Evolutionary conservation across 768 basidiomycete species (phyloP), one percentile per base, ranked within the genome.

Genomic region (Lactarius sp.): DNA sequence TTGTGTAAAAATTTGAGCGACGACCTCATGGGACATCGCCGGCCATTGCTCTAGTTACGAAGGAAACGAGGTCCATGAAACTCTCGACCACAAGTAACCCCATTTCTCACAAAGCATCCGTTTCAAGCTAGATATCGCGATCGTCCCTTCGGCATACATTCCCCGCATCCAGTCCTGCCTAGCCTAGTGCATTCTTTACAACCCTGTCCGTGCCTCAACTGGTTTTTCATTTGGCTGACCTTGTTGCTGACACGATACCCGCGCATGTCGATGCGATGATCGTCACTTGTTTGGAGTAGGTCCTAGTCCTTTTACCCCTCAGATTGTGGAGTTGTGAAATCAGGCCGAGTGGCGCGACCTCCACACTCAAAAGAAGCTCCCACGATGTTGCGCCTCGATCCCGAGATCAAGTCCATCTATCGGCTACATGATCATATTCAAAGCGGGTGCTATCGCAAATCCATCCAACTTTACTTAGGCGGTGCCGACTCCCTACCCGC

Each of bases 21-120:
- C 59, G 55, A 65, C 42, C 54, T 42, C 53, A 16, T 37, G 33
- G 61, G 31, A 51, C 50, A 31, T 34, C 51, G 49, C 52, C 57
- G 52, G 56, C n/a, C 62, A 59, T 64, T 53, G 31, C 58, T 64
- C 34, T 34, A 59, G 57, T 64, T 64, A 64, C 62, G 60, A 61
- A 53, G 51, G 59, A 46, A 52, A 52, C 59, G 61, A 52, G 51
- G 18, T 36, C 56, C 51, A 8, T 63, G 56, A 58, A 63, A 63
- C 51, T 58, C 34, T 31, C 42, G 41, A 1, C 14, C 39, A 54
- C 46, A 22, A 50, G 6, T 14, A 50, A 52, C 63, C 59, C 59
- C 34, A 27, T 65, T 55, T 60, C 55, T 54, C 12, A 42, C 51
- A 37, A 34, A 9, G 9, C 57, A 44, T 27, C 22, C 52, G 58